phyloP scores from a whole-genome alignment of 257 asterid species.

The Solanum paucissectum region DNA sequence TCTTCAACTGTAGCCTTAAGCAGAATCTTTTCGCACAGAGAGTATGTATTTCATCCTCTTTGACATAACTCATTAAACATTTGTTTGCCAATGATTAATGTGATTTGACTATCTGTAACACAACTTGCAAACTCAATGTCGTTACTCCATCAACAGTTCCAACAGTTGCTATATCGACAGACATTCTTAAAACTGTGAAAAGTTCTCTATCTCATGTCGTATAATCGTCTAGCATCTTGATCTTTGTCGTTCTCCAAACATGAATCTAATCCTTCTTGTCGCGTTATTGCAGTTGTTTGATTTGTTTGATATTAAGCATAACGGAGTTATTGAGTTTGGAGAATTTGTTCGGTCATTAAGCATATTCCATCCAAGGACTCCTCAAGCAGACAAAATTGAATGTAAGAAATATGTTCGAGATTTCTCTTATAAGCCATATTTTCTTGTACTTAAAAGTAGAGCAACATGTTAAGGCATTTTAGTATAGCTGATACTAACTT shows the following conservation, averaged over 20 bases:
- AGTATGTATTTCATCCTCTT: slow-evolving; percentile 24
- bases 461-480: background rate
- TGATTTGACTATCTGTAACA: background rate
- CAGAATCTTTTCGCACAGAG: slow-evolving; percentile 60
- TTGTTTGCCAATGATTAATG: background rate
- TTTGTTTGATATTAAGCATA: slow-evolving; percentile 53
- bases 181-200: background rate
- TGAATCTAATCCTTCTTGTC: background rate
- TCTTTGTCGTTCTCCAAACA: background rate
- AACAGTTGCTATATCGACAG: no score
- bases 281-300: slow-evolving; percentile 44
- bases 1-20: slow-evolving; percentile 41
- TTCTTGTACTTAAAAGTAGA: background rate
- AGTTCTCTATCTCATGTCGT: background rate
- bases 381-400: slow-evolving; percentile 33
- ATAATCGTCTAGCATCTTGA: background rate
- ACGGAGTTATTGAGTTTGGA: slow-evolving; percentile 70
- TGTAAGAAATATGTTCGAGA: slow-evolving; percentile 19
- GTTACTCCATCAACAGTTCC: background rate
- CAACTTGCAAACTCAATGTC: background rate
- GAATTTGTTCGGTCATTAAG: slow-evolving; percentile 64
- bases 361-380: slow-evolving; percentile 52
- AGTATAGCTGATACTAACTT: background rate
- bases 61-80: background rate
- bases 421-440: background rate